These are phyloP conservation scores for Silene latifolia DNA, from an alignment of 148 eudicot species.

Conservation along the genomic window DNA sequence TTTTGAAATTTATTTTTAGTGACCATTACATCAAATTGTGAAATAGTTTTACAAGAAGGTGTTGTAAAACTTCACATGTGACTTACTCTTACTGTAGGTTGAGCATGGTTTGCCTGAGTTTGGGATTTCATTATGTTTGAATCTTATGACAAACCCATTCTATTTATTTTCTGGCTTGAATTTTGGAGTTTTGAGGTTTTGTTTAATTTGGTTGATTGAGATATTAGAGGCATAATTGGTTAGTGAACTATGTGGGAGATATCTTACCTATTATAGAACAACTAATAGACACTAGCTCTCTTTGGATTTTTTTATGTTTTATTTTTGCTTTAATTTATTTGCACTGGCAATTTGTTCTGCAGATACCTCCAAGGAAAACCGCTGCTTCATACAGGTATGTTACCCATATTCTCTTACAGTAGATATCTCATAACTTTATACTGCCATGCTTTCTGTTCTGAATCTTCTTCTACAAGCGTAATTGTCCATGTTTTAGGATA, in stretches of 20 bases:
- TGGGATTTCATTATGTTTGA: too few relatives aligned
- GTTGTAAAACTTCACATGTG: too few relatives aligned
- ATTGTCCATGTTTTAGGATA: background rate
- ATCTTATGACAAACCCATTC: too few relatives aligned
- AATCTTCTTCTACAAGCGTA: background rate
- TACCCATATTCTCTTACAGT: background rate
- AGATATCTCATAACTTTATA: background rate
- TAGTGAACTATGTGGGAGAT: background rate
- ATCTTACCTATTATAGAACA: background rate
- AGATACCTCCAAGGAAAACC: conserved; percentile 96
- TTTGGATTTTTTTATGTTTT: background rate
- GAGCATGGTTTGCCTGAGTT: too few relatives aligned
- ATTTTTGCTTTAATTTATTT: conserved; percentile 2
- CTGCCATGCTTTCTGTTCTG: background rate
- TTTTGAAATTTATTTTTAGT: too few relatives aligned
- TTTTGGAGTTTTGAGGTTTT: background rate
- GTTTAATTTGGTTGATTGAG: background rate
- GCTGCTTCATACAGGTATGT: conserved; percentile 91
- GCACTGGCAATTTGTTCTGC: conserved; percentile 30
- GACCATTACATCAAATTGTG: too few relatives aligned
- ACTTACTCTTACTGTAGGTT: too few relatives aligned
- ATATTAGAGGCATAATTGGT: background rate
- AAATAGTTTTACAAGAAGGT: too few relatives aligned
- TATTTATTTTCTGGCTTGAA: background rate
- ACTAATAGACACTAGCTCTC: background rate